These are phyloP conservation scores for Omphalotus guepiniiformis DNA, from an alignment of 768 basidiomycete species.

Conservation along the genomic window DNA sequence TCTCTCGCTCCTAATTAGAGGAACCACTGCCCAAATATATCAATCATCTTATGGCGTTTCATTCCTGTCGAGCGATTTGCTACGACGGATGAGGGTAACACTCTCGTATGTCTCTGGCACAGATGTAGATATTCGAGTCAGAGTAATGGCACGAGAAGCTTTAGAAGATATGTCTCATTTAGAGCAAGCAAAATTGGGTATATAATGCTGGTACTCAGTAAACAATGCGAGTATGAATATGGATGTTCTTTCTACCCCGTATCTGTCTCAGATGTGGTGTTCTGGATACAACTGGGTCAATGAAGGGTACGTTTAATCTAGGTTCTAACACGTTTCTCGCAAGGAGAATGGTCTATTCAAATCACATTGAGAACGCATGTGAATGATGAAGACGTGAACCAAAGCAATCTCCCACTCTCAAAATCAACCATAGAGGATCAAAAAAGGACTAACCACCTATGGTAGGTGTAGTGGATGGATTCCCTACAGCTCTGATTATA, in stretches of 20 bases:
- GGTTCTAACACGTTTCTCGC: constrained; percentile 46
- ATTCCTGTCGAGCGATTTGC: constrained; percentile 30
- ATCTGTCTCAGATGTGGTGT: constrained; percentile 84
- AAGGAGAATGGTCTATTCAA: constrained; percentile 3
- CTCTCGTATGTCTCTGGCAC: constrained; percentile 65
- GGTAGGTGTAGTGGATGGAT: constrained; percentile 23
- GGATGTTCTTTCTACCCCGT: constrained; percentile 65
- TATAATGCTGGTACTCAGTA: constrained; percentile 19
- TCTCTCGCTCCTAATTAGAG: constrained; percentile 63
- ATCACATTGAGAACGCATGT: constrained; percentile 15
- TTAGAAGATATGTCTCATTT: constrained; percentile 50
- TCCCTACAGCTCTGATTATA: constrained; percentile 58
- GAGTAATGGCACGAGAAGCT: constrained; percentile 75
- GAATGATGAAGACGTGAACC: constrained; percentile 24
- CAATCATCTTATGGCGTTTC: constrained; percentile 28
- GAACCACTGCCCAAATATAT: constrained; percentile 48
- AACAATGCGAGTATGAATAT: constrained; percentile 7
- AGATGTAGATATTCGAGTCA: constrained; percentile 69
- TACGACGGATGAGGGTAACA: constrained; percentile 53
- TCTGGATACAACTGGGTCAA: constrained; percentile 79
- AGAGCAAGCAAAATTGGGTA: constrained; percentile 39
- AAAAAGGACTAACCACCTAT: constrained; percentile 12
- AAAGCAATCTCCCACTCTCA: too few relatives aligned
- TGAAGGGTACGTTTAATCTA: constrained; percentile 59
- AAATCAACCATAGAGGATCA: constrained; percentile 9